Evolutionary conservation across 2,329 filamentous ascomycete species (phyloP).

Genomic region (Fusarium bactridioides): DNA sequence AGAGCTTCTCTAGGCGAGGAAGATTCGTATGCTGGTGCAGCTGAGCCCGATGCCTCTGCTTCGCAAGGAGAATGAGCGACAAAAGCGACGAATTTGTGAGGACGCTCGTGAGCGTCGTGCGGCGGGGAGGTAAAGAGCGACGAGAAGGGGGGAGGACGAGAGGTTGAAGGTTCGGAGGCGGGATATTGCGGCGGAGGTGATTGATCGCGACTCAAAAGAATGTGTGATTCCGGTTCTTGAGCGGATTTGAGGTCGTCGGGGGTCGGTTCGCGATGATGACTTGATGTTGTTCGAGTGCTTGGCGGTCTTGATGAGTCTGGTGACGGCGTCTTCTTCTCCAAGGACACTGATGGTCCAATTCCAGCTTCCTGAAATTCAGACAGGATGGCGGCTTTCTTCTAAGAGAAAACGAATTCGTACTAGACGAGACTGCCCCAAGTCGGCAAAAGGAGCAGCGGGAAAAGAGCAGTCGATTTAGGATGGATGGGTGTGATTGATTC

Average conservation of each 20-base stretch:
- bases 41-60: slow-evolving; percentile 48
- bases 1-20: slow-evolving; percentile 45
- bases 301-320: slow-evolving; percentile 38
- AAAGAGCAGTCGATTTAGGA: slow-evolving; percentile 19
- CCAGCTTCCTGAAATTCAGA: slow-evolving; percentile 46
- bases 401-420: slow-evolving; percentile 11
- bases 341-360: slow-evolving; percentile 48
- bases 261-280: slow-evolving; percentile 33
- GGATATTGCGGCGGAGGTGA: slow-evolving; percentile 69
- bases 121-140: slow-evolving; percentile 60
- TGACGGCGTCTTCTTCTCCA: slow-evolving; percentile 45
- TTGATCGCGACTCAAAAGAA: slow-evolving; percentile 48
- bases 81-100: slow-evolving; percentile 45
- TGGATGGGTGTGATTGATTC: slow-evolving; percentile 18
- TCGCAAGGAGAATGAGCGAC: slow-evolving; percentile 36
- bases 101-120: slow-evolving; percentile 48
- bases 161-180: slow-evolving; percentile 61
- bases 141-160: slow-evolving; percentile 66
- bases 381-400: slow-evolving; percentile 49
- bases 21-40: slow-evolving; percentile 65
- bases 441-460: slow-evolving; percentile 8
- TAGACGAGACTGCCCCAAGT: slow-evolving; percentile 9
- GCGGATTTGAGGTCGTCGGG: slow-evolving; percentile 34
- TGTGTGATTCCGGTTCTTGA: slow-evolving; percentile 35
- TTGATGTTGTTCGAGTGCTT: slow-evolving; percentile 41